phyloP scores from a whole-genome alignment of 805 yeast species.

The Komagataella phaffii region DNA sequence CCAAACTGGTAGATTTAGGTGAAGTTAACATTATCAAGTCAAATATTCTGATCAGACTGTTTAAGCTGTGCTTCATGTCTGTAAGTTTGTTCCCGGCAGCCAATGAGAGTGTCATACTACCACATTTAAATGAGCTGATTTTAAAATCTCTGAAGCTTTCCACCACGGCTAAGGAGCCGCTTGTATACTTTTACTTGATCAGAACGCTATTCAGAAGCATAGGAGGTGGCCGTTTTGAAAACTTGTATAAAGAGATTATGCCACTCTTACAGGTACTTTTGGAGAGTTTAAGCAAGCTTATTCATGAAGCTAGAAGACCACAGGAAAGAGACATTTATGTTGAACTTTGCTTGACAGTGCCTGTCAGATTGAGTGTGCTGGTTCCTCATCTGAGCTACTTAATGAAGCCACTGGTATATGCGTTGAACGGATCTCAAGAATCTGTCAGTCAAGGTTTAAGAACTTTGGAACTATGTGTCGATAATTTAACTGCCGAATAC shows the following conservation, averaged over 20 bases:
- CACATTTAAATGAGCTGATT: conserved; percentile 76
- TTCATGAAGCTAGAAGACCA: conserved; percentile 71
- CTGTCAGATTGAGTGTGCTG: conserved; percentile 83
- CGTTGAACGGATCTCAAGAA: conserved; percentile 83
- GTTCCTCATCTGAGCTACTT: conserved; percentile 85
- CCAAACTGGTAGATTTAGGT: conserved; percentile 67
- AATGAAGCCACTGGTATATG: conserved; percentile 85
- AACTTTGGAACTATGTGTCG: conserved; percentile 91
- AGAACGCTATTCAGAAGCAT: conserved; percentile 86
- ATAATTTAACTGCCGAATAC: conserved; percentile 89
- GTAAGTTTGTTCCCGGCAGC: conserved; percentile 81
- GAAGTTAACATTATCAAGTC: conserved; percentile 66
- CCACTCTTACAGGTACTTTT: conserved; percentile 80
- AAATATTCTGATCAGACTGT: conserved; percentile 70
- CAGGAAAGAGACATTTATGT: conserved; percentile 92
- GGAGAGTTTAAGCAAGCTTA: conserved; percentile 74
- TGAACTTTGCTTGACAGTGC: conserved; percentile 89
- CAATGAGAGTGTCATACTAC: conserved; percentile 79
- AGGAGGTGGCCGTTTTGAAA: conserved; percentile 94
- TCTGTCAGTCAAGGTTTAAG: conserved; percentile 89
- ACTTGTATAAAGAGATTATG: conserved; percentile 80
- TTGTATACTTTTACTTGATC: conserved; percentile 77
- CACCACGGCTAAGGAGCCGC: conserved; percentile 81
- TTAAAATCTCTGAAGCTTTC: conserved; percentile 67
- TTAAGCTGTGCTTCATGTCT: conserved; percentile 91